Evolutionary conservation across 1,139 yeast genomes (phyloP).

Genomic region (Geotrichum phurueaensis): DNA sequence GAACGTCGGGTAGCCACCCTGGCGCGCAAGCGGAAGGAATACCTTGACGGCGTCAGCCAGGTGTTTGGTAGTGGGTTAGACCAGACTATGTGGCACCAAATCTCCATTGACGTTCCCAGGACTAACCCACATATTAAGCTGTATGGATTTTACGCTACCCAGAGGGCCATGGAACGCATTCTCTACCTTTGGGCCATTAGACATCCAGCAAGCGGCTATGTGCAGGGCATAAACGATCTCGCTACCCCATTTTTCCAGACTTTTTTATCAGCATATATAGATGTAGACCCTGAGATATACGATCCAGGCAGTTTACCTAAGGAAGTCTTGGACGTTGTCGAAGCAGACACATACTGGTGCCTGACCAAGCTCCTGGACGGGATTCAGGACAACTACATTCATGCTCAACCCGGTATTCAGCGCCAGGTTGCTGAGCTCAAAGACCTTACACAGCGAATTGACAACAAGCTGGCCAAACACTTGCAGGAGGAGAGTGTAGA

Average conservation of each 20-base stretch:
- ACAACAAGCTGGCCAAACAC: constrained; percentile 64
- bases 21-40: constrained; percentile 78
- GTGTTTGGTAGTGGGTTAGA: constrained; percentile 60
- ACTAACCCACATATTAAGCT: constrained; percentile 81
- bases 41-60: constrained; percentile 60
- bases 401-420: constrained; percentile 95
- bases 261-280: constrained; percentile 62
- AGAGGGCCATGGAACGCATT: constrained; percentile 68
- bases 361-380: constrained; percentile 83
- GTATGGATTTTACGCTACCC: constrained; percentile 65
- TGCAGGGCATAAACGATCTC: constrained; percentile 96
- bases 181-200: constrained; percentile 93
- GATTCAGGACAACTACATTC: constrained; percentile 93
- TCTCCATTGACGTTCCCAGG: constrained; percentile 89
- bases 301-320: constrained; percentile 62
- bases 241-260: constrained; percentile 93
- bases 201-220: constrained; percentile 97
- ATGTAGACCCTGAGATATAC: constrained; percentile 45
- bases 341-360: constrained; percentile 98
- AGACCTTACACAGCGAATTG: constrained; percentile 75
- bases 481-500: constrained; percentile 76
- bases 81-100: constrained; percentile 89
- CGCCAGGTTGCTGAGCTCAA: constrained; percentile 80
- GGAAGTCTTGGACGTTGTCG: constrained; percentile 54
- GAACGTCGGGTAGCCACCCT: constrained; percentile 66